Base-by-base conservation (phyloP, 2,329 filamentous ascomycete species). In the Nectriaceae sp. region DNA sequence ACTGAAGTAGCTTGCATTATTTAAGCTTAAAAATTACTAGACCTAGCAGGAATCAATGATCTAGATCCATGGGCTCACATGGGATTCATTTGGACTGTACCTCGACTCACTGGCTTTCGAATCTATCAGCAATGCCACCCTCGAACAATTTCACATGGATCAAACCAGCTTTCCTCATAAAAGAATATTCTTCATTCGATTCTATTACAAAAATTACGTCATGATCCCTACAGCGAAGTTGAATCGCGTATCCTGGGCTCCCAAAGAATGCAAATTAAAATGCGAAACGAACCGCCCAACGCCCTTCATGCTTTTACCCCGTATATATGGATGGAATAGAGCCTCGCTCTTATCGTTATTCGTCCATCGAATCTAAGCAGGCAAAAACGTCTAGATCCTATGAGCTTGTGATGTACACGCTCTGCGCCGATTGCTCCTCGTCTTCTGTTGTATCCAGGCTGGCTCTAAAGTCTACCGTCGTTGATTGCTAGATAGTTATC, bases 171-270 rank as follows among this genome's bases (percentile, higher is more conserved):
- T 36, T 41, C 37, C 26, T 36, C 42, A 16, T 43, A 37, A 39
- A 55, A 46, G 40, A 53, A 53, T 62, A 26, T 47, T 46, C 46
- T 47, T 61, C 52, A 47, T 54, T 56, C 46, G 57, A 50, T 47
- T 62, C 49, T 62, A 62, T 62, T 62, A 62, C 50, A 62, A 58
- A 48, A 37, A 58, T 47, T 56, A 56, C 57, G 47, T 53, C 50
- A 38, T 52, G 47, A 58, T 39, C 46, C 40, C 46, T 44, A 54
- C 39, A 43, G 42, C 44, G 41, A 44, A 42, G 47, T 47, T 44
- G 42, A 42, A 43, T 35, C 41, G 40, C 50, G 44, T 42, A 26
- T 52, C 40, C 53, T 49, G 44, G 45, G 50, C 51, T 48, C 18
- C 54, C 49, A 43, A 42, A 46, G 59, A 59, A 60, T 59, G 54